Conservation (phyloP, 768 basidiomycete species). For the Strobilomyces dryophilus region DNA sequence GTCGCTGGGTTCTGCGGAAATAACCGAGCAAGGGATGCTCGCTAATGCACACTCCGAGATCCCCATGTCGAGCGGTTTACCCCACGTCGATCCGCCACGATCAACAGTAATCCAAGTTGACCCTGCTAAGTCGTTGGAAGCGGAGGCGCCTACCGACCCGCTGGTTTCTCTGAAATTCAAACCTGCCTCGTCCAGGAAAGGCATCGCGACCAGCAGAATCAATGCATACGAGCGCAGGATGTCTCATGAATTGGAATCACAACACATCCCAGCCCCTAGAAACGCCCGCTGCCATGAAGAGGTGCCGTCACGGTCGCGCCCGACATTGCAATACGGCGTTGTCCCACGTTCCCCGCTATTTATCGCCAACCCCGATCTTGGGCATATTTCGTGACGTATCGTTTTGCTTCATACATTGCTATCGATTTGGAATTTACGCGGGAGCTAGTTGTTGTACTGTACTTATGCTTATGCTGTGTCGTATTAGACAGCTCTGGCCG, state of each 20-base stretch:
- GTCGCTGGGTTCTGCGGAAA: constrained; percentile 24
- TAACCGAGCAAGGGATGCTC: constrained; percentile 17
- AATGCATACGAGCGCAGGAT: constrained; percentile 54
- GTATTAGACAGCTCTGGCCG: not conserved
- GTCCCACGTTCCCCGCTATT: constrained; percentile 60
- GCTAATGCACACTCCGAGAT: constrained; percentile 7
- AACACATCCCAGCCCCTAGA: constrained; percentile 26
- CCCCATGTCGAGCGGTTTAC: constrained; percentile 5
- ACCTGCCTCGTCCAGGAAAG: not conserved
- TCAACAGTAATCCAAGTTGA: constrained; percentile 9
- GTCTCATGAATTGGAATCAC: constrained; percentile 51
- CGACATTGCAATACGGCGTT: constrained; percentile 58
- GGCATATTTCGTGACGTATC: constrained; percentile 11
- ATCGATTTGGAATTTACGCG: constrained; percentile 1
- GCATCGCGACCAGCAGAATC: constrained; percentile 47
- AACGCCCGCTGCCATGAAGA: constrained; percentile 44
- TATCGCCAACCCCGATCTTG: constrained; percentile 59
- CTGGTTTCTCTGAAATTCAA: not conserved
- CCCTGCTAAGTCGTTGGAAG: not conserved
- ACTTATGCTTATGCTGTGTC: constrained; percentile 6
- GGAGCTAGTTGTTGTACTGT: not conserved
- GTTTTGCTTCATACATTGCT: not conserved
- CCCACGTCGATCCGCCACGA: constrained; percentile 17
- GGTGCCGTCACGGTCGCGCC: constrained; percentile 35
- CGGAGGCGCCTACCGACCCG: constrained; percentile 3